Conservation (phyloP, 306 rosid species). For the Trifolium subterraneum region DNA sequence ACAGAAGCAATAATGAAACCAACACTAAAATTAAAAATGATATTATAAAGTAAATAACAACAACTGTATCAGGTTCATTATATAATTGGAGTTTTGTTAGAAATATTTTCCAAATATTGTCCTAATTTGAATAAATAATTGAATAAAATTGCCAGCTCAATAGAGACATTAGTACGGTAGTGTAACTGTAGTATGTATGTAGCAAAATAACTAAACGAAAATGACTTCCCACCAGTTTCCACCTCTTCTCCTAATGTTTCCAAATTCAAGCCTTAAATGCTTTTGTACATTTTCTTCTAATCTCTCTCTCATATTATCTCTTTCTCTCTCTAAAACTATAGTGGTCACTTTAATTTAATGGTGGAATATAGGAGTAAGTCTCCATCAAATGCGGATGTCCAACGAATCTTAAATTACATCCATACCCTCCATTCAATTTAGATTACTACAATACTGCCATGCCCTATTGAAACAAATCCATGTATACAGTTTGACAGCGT, state of each 20-base stretch:
- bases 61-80: neutral
- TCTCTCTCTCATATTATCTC: slow-evolving; percentile 6
- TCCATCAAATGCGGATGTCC: slow-evolving; percentile 54
- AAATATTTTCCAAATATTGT: neutral
- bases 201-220: slow-evolving; percentile 71
- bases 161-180: slow-evolving; percentile 43
- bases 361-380: slow-evolving; percentile 49
- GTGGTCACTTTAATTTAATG: slow-evolving; percentile 47
- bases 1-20: neutral
- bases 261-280: slow-evolving; percentile 65
- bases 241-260: slow-evolving; percentile 56
- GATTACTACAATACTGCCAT: slow-evolving; percentile 40
- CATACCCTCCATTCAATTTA: slow-evolving; percentile 37
- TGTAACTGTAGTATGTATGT: slow-evolving; percentile 52
- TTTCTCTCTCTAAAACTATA: slow-evolving; percentile 15
- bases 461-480: neutral
- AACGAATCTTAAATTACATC: slow-evolving; percentile 30
- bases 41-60: neutral
- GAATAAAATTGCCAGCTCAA: slow-evolving; percentile 55
- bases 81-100: neutral
- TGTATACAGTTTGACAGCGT: too few species aligned
- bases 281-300: slow-evolving; percentile 55
- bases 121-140: slow-evolving; percentile 38
- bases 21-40: slow-evolving; percentile 13
- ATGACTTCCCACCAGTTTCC: slow-evolving; percentile 68